Conservation (phyloP, 176 grass and related monocot genomes). For the Oryza nivara region DNA sequence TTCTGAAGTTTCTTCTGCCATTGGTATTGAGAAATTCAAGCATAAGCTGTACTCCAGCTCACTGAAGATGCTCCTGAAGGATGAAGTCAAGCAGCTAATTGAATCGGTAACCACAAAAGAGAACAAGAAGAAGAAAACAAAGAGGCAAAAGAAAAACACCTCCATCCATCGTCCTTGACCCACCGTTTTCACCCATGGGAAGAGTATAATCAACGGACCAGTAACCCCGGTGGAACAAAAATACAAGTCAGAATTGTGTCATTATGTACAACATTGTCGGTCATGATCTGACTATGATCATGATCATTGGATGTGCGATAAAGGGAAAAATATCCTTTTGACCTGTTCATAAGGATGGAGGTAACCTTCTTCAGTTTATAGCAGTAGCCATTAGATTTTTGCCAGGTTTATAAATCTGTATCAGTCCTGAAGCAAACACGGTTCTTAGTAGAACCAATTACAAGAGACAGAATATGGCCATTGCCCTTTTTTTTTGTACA, state of each 20-base stretch:
- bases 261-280: constrained; percentile 14
- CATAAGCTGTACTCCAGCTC: constrained; percentile 80
- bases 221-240: constrained; percentile 15
- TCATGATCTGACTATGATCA: neutral
- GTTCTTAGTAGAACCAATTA: constrained; percentile 9
- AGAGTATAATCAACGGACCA: constrained; percentile 46
- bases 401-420: neutral
- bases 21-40: constrained; percentile 69
- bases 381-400: constrained; percentile 18
- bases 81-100: constrained; percentile 86
- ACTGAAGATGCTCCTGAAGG: constrained; percentile 84
- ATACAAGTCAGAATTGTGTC: neutral
- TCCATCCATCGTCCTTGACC: constrained; percentile 56
- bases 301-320: constrained; percentile 14
- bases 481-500: neutral
- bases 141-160: constrained; percentile 57
- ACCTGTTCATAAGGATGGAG: constrained; percentile 46
- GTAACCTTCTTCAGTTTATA: constrained; percentile 35
- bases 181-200: constrained; percentile 85
- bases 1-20: constrained; percentile 65
- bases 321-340: neutral
- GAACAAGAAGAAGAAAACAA: constrained; percentile 71
- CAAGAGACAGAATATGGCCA: constrained; percentile 12
- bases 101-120: constrained; percentile 79
- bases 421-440: neutral